Base-by-base conservation (phyloP, 371 early-diverging fungal species). In the Mortierella sp. region DNA sequence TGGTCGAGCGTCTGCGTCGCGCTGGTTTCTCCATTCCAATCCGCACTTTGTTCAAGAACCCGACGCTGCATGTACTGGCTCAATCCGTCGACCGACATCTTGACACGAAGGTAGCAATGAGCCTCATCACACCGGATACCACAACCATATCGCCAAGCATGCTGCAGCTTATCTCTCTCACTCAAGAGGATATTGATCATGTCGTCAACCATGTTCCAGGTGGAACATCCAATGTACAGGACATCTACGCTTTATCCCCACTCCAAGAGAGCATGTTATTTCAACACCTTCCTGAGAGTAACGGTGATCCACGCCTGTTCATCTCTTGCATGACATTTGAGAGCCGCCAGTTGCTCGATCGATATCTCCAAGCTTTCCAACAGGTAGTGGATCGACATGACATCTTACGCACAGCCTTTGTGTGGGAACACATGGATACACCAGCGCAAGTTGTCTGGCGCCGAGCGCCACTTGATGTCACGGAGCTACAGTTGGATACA, bases 241-340 rank as follows among this genome's bases (percentile, higher is more conserved):
- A 65, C 47, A 63, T 63, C 21, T 63, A 63, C 19, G 41, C 51
- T 0, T 12, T 63, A 29, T 54, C 63, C 1, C 63, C 63, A 22
- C 27, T 63, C 0, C 64, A 64, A 28, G 64, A 64, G 21, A 57
- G 57, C 10, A 50, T 57, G 9, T 27, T 65, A 28, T 65, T 65
- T 39, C 66, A 65, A 45, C 53, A 58, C 25, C 43, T 57, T 25
- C 28, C 52, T 43, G 44, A 52, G 3, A 1, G 27, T 9, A 49
- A 51, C 5, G 66, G 57, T 5, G 66, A 65, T 31, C 58, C 66
- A 0, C 52, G 58, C 21, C 12, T 65, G 27, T 4, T n/a, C 1
- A 27, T 39, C 3, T 0, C 17, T 0, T 8, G 47, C 2, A 34
- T 46, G 21, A 22, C 58, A 0, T 65, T 65, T 27, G 31, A 45